Evolutionary conservation across 495 filamentous ascomycete species (phyloP), one percentile per base, ranked within the genome.

Genomic region (Penicillium cinerascens): DNA sequence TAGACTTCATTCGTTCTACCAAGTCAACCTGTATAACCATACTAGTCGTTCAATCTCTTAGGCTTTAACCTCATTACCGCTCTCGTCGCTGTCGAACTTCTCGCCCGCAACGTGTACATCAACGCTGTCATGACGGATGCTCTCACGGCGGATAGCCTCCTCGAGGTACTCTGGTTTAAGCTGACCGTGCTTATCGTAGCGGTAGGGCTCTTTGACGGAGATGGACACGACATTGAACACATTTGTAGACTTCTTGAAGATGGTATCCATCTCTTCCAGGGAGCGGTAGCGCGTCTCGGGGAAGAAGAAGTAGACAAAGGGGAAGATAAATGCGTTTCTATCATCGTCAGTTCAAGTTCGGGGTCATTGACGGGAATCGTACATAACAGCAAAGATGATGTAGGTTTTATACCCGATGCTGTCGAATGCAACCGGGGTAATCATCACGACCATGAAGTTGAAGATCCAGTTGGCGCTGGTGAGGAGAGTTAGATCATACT

Each of bases 181-280:
- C 61, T 87, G 79, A 29, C 87, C 86, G 43, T 86, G 78, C 78
- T 85, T 84, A 49, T 83, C 85, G 56, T 87, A 89, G 36, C 85
- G 77, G 16, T 72, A 73, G 6, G 86, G 86, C 62, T 84, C 78
- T 4, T 81, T 70, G 16, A 69, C 53, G 1, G 86, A 85, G 41
- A 82, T 67, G 23, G 69, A 56, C 1, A 88, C 85, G n/a, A 85
- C 80, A 13, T 74, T 64, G 52, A 87, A 82, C 20, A 69, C 54
- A 29, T 64, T 67, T 36, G 68, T 68, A 41, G 70, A 71, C 59
- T 86, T 87, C 63, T 77, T 78, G 76, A 89, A 89, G 56, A 89
- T 87, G 53, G 67, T 65, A 62, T 89, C 86, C 79, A 89, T 85
- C 62, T 89, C 86, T 56, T 89, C 86, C 7, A 89, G 73, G 6